Evolutionary conservation across 2,329 filamentous ascomycete species (phyloP), one percentile per base, ranked within the genome.

Genomic region (Penicillium sp.): DNA sequence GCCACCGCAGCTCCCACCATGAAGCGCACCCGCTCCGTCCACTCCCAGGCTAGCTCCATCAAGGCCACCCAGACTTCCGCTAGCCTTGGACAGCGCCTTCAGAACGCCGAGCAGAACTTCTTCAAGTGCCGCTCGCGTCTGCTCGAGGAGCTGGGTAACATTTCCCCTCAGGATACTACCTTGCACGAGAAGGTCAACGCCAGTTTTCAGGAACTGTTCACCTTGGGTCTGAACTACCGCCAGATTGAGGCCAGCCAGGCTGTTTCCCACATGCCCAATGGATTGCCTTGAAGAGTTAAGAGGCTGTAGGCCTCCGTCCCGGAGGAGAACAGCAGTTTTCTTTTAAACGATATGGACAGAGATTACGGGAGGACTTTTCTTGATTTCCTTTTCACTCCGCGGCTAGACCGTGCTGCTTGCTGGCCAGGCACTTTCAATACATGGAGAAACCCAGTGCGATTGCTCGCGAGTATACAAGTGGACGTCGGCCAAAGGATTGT

Each of bases 121-220:
- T 74, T 72, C 57, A 71, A 74, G 57, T 77, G 74, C 63, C 73
- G 74, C 46, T 60, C 69, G 5, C 70, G 73, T 18, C 62, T 77
- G 22, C 65, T 76, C 18, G 71, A 75, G 56, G 73, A 77, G 47
- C 62, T 77, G 10, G 62, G 61, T 57, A 71, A 66, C 51, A 75
- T 76, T 62, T 72, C 66, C 16, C 75, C 75, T 4, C 69, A 74
- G 67, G 73, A 77, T 56, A 69, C 69, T 11, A 65, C 70, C 22
- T 71, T 75, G 65, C 74, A 77, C 48, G 74, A 77, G 55, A 75
- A 74, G 64, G 74, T 75, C 57, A 77, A 77, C 66, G 74, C 74
- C 49, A 73, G 72, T 57, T 68, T 77, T 47, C 74, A 77, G 67
- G 75, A 77, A 49, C 65, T 77, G 39, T 74, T 73, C 57, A 76